Evolutionary conservation across 176 grass and related monocot genomes (phyloP).

Genomic region (Phragmites australis): DNA sequence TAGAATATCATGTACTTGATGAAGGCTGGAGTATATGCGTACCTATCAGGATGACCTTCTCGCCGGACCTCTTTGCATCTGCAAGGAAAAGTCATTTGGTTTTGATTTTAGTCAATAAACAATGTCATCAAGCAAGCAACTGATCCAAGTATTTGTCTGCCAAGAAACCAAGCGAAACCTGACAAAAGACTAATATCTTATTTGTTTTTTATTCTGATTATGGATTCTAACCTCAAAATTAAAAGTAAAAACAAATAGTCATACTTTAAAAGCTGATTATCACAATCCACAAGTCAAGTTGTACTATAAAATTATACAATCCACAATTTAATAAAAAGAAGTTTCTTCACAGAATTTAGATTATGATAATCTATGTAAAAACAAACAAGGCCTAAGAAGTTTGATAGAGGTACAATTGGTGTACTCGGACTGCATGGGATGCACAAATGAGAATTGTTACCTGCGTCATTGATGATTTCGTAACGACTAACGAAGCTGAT

Average conservation of each 20-base stretch:
- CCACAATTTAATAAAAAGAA: no score
- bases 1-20: neutral
- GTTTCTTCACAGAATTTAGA: no score
- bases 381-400: no score
- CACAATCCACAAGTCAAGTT: no score
- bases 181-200: no score
- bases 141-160: neutral
- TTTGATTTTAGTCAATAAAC: neutral
- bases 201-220: no score
- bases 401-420: neutral
- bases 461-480: slow-evolving; percentile 22
- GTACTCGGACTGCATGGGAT: neutral
- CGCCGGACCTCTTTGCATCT: slow-evolving; percentile 34
- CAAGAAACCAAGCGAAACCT: neutral
- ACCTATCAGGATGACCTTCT: slow-evolving; percentile 50
- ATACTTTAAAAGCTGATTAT: no score
- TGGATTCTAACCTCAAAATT: no score
- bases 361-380: no score
- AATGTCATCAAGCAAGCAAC: neutral
- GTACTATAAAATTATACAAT: no score
- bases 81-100: neutral
- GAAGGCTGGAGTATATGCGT: neutral
- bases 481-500: neutral
- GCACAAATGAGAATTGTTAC: neutral
- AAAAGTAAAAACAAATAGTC: no score